phyloP scores from a whole-genome alignment of 768 basidiomycete genomes.

The Sarcodon sp. region DNA sequence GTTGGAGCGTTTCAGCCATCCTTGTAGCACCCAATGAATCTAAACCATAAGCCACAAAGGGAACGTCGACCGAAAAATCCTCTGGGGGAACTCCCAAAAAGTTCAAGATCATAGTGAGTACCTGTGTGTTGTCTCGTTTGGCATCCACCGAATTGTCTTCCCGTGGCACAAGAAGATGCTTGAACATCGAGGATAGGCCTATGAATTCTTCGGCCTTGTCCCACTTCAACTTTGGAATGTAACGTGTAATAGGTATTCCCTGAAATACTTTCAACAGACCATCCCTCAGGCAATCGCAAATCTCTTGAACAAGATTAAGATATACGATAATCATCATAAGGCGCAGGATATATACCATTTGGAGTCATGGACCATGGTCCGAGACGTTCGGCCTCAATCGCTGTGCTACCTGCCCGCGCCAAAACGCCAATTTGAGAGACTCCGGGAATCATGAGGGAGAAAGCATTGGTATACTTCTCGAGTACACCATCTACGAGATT shows the following conservation, averaged over 20 bases:
- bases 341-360: neutral
- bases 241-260: constrained; percentile 10
- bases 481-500: constrained; percentile 3
- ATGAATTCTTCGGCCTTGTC: constrained; percentile 9
- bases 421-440: constrained; percentile 1
- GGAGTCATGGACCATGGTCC: neutral
- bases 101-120: constrained; percentile 8
- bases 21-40: constrained; percentile 27
- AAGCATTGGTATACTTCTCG: neutral
- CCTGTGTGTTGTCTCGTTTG: neutral
- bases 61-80: constrained; percentile 23
- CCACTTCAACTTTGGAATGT: constrained; percentile 24
- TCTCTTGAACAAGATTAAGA: constrained; percentile 6
- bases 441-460: constrained; percentile 3
- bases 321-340: neutral
- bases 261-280: constrained; percentile 16
- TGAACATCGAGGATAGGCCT: constrained; percentile 11
- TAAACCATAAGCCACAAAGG: constrained; percentile 27
- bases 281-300: constrained; percentile 19
- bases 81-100: constrained; percentile 18
- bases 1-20: constrained; percentile 20
- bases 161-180: constrained; percentile 9
- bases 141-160: constrained; percentile 3
- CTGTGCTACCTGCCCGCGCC: neutral
- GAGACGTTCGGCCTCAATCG: neutral